Evolutionary conservation across 2,329 filamentous ascomycete species (phyloP).

Genomic region (Claviceps sp.): DNA sequence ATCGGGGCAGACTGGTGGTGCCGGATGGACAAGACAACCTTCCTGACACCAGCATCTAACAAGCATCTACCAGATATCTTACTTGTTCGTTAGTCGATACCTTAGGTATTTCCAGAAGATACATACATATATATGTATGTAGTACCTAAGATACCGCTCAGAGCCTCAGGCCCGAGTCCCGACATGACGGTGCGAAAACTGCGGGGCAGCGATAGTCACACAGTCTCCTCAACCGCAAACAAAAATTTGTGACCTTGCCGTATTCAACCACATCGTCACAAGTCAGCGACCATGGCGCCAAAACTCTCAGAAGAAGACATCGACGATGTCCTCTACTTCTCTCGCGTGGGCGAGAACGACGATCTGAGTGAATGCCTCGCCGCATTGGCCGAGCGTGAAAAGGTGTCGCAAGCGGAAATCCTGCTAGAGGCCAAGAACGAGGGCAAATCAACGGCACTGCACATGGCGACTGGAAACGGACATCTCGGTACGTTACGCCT

Average conservation of each 20-base stretch:
- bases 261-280: conserved; percentile 2
- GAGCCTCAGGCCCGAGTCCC: too few relatives aligned
- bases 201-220: conserved; percentile 19
- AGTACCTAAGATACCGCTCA: too few relatives aligned
- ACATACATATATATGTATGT: too few relatives aligned
- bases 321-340: conserved; percentile 82
- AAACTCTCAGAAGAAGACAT: conserved; percentile 64
- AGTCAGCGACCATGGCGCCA: conserved; percentile 26
- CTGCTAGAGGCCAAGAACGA: conserved; percentile 58
- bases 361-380: conserved; percentile 50
- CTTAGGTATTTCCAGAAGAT: too few relatives aligned
- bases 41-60: too few relatives aligned
- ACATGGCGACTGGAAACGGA: conserved; percentile 89
- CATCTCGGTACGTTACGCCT: conserved; percentile 50
- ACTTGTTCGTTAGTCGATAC: too few relatives aligned
- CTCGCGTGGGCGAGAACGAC: conserved; percentile 61
- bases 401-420: conserved; percentile 45
- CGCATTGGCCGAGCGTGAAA: conserved; percentile 48
- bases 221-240: conserved; percentile 25
- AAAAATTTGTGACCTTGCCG: conserved; percentile 14
- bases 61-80: too few relatives aligned
- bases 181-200: conserved; percentile 23
- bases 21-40: too few relatives aligned
- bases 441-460: conserved; percentile 67
- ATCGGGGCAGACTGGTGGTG: too few relatives aligned